phyloP scores from a whole-genome alignment of 2,329 filamentous ascomycete species.

The Fusarium brevicatenulatum region DNA sequence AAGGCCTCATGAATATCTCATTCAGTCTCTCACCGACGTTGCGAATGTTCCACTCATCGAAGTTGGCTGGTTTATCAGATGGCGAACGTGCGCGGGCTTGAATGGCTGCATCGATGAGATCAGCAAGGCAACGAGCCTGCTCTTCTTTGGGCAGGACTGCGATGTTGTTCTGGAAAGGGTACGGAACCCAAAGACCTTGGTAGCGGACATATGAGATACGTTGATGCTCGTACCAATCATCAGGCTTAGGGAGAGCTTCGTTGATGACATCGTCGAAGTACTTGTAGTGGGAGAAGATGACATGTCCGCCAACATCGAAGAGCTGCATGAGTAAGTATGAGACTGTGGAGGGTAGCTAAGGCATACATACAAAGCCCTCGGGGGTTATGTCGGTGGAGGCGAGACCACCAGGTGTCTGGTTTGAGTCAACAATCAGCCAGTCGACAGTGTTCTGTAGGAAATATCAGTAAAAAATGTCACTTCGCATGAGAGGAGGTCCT shows the following conservation, averaged over 20 bases:
- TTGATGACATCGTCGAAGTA: slow-evolving; percentile 99
- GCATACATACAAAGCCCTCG: slow-evolving; percentile 86
- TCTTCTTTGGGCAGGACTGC: slow-evolving; percentile 97
- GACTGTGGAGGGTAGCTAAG: rapidly evolving
- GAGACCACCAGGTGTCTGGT: slow-evolving; percentile 91
- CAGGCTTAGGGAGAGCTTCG: slow-evolving; percentile 91
- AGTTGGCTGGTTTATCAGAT: slow-evolving; percentile 86
- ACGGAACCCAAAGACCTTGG: slow-evolving; percentile 95
- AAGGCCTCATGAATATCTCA: slow-evolving; percentile 97
- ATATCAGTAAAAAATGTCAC: slow-evolving; percentile 34
- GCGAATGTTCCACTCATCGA: slow-evolving; percentile 97
- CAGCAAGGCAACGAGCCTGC: slow-evolving; percentile 91
- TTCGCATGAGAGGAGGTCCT: slow-evolving; percentile 46
- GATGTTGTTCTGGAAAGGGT: slow-evolving; percentile 99
- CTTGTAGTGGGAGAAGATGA: slow-evolving; percentile 99
- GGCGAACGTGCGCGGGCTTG: slow-evolving; percentile 81
- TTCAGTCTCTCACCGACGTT: slow-evolving; percentile 90
- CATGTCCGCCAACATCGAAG: slow-evolving; percentile 97
- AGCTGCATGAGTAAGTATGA: slow-evolving; percentile 64
- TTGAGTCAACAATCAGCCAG: slow-evolving; percentile 95
- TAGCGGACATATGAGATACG: slow-evolving; percentile 99
- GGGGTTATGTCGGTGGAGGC: slow-evolving; percentile 94
- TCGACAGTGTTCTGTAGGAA: slow-evolving; percentile 80
- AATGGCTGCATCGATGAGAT: slow-evolving; percentile 92
- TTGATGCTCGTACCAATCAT: slow-evolving; percentile 98